Percentiles rank a stretch among this genome's conserved stretches.
These are phyloP conservation scores for Sporothrix globosa DNA, from an alignment of 2,329 filamentous ascomycete species.

Conservation along the genomic window DNA sequence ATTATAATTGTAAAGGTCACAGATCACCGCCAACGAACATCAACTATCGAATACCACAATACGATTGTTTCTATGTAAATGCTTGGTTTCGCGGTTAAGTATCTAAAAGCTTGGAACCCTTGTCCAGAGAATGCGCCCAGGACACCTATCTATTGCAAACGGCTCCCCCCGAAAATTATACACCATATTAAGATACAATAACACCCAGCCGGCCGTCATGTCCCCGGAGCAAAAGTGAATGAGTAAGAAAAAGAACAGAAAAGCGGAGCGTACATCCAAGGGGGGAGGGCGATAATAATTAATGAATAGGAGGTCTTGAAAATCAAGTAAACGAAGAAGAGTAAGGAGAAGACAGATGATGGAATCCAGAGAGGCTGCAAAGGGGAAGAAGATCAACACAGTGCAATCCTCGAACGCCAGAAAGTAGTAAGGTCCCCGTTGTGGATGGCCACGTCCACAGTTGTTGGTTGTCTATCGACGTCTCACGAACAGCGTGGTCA, in stretches of 20 bases:
- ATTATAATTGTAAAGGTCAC: not conserved
- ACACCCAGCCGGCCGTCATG: slow-evolving; percentile 19
- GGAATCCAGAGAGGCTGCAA: not conserved
- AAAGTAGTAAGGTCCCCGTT: slow-evolving; percentile 9
- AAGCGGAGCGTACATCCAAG: slow-evolving; percentile 18
- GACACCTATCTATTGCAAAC: slow-evolving; percentile 25
- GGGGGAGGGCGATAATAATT: slow-evolving; percentile 20
- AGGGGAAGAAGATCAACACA: slow-evolving; percentile 18
- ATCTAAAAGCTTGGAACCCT: slow-evolving; percentile 19
- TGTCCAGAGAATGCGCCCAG: slow-evolving; percentile 26
- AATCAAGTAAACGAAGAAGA: slow-evolving; percentile 7
- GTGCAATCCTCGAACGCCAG: slow-evolving; percentile 29
- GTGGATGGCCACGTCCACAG: slow-evolving; percentile 3
- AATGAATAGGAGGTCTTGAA: slow-evolving; percentile 27
- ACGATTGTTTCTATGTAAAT: not conserved
- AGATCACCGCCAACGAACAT: not conserved
- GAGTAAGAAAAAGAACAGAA: slow-evolving; percentile 18
- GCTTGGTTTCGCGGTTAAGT: not conserved
- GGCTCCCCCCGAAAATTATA: slow-evolving; percentile 30
- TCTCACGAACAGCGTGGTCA: slow-evolving; percentile 32
- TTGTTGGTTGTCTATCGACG: slow-evolving; percentile 26
- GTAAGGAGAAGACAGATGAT: not conserved
- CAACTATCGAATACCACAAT: not conserved
- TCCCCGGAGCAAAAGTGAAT: slow-evolving; percentile 20
- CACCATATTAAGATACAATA: slow-evolving; percentile 33